Base-by-base conservation (phyloP, 1,284 basidiomycete species). In the Pyrrhoderma lamaoense region DNA sequence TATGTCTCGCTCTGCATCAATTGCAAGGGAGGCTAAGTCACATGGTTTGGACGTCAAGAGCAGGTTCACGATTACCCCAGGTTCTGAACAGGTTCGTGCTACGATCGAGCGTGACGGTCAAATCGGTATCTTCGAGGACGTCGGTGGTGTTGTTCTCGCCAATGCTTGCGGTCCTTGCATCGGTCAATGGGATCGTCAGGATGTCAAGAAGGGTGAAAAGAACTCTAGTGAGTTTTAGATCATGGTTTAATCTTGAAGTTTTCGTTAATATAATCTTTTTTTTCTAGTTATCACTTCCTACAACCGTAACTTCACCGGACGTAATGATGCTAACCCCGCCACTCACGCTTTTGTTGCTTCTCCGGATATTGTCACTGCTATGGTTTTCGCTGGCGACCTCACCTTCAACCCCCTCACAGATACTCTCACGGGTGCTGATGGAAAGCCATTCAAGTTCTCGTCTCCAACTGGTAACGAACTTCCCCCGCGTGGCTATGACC, bases 261-360 rank as follows among this genome's bases (percentile, higher is more conserved):
- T 47, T 49, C 11, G 47, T 44, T 38, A 47, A 47, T 21, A 53
- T 14, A 49, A 16, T 7, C 38, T 5, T 5, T 5, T n/a, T 2
- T 55, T 34, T 53, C 18, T 46, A 88, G 84, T 97, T 76, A 92
- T 98, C 73, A 96, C 95, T 49, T 98, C 94, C 22, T 99, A 99
- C 85, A 99, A 99, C 85, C 93, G 96, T 72, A 99, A 99, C 87
- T 99, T 99, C 77, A 98, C 95, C 61, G 95, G 93, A 57, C 93
- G 95, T 70, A 99, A 99, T 73, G 96, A 99, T 67, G 95, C 95
- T 63, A 99, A 99, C 82, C 93, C 94, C 35, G 93, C 93, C 58
- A 99, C 96, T 46, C 95, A 98, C 72, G 93, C 94, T 51, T 99
- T 99, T 66, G 94, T 99, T 65, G 90, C 96, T 51, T 98, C 94